These are phyloP conservation scores for Chloris gayana DNA, from an alignment of 176 grass and related monocot genomes.

Conservation along the genomic window DNA sequence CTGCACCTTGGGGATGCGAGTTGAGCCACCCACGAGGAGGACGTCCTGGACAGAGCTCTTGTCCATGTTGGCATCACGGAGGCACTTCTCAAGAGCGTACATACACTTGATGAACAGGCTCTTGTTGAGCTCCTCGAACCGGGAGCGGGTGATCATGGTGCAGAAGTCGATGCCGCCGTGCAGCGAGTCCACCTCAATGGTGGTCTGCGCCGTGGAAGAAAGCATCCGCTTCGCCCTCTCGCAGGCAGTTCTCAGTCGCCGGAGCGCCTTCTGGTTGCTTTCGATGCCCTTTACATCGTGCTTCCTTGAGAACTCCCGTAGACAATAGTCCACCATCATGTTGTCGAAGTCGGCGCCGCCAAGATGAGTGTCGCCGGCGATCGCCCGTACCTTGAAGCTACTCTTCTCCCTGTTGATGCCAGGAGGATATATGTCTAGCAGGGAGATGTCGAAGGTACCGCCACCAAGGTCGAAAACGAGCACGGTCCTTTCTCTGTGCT, in stretches of 20 bases:
- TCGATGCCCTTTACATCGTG: slow-evolving; percentile 48
- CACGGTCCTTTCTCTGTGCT: slow-evolving; percentile 45
- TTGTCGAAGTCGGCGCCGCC: slow-evolving; percentile 45
- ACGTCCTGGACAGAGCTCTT: slow-evolving; percentile 46
- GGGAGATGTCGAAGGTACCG: slow-evolving; percentile 53
- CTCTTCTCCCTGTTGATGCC: neutral
- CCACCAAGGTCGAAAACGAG: slow-evolving; percentile 68
- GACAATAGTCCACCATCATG: slow-evolving; percentile 52
- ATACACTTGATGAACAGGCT: slow-evolving; percentile 55
- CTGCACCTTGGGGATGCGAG: slow-evolving; percentile 54
- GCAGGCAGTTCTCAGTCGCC: slow-evolving; percentile 47
- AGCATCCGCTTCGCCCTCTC: slow-evolving; percentile 60
- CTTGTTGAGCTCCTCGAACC: slow-evolving; percentile 55
- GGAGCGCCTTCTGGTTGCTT: slow-evolving; percentile 35
- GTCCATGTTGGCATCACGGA: slow-evolving; percentile 47
- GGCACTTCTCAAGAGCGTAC: slow-evolving; percentile 43
- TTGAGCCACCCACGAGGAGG: slow-evolving; percentile 56
- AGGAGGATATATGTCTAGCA: neutral
- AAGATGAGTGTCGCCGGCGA: slow-evolving; percentile 48
- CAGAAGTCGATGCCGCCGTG: slow-evolving; percentile 43
- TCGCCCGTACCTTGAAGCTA: slow-evolving; percentile 38
- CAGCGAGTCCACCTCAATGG: slow-evolving; percentile 44
- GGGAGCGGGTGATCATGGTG: slow-evolving; percentile 31
- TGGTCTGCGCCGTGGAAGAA: slow-evolving; percentile 42
- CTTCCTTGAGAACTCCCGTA: slow-evolving; percentile 49